phyloP scores from a whole-genome alignment of 176 grass and related monocot species.

The Triticum timopheevii region DNA sequence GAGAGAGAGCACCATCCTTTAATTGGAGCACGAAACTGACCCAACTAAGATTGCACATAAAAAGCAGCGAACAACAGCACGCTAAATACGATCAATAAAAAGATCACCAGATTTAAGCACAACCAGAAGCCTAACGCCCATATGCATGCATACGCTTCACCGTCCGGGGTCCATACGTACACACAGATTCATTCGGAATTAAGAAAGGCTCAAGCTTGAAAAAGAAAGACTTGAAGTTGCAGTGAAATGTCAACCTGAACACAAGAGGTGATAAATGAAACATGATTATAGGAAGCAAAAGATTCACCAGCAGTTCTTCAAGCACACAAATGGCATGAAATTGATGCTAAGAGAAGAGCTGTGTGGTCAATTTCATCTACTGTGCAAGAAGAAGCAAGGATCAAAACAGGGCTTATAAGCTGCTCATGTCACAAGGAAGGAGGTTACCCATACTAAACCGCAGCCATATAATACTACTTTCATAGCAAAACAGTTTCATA shows the following conservation, averaged over 20 bases:
- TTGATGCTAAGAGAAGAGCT: background rate
- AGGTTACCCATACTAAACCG: too few relatives aligned
- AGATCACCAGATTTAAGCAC: too few relatives aligned
- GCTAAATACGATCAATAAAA: too few relatives aligned
- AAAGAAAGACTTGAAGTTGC: conserved; percentile 36
- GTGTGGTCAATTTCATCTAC: background rate
- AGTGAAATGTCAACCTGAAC: conserved; percentile 53
- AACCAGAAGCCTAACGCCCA: too few relatives aligned
- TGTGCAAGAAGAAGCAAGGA: background rate
- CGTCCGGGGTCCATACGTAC: background rate
- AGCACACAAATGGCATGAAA: background rate
- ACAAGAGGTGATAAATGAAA: background rate
- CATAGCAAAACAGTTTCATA: background rate
- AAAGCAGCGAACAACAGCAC: background rate
- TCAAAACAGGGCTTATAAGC: background rate
- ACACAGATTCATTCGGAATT: conserved; percentile 20
- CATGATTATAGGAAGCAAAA: background rate
- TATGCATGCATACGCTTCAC: too few relatives aligned
- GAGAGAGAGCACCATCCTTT: background rate
- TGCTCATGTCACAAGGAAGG: background rate
- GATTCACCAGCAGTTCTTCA: background rate
- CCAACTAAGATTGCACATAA: background rate
- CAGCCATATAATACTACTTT: background rate
- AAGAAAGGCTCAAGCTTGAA: conserved; percentile 26
- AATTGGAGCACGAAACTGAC: too few relatives aligned